These are phyloP conservation scores for Daldinia decipiens DNA, from an alignment of 495 filamentous ascomycete species.

Conservation along the genomic window DNA sequence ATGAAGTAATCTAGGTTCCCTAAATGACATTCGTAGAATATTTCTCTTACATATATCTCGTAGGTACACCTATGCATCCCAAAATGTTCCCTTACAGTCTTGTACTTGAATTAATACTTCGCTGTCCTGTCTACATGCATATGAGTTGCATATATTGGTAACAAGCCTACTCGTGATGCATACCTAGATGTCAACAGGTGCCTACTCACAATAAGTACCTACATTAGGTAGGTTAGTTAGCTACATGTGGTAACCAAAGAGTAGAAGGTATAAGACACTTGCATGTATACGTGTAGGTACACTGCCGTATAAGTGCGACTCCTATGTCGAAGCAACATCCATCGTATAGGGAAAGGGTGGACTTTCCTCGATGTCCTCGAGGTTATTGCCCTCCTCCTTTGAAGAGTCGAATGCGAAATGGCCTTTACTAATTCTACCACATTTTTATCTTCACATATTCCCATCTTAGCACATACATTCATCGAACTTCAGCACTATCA, in stretches of 20 bases:
- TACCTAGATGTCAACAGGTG: too few relatives aligned
- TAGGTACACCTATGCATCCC: too few relatives aligned
- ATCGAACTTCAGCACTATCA: constrained; percentile 40
- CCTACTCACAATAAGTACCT: too few relatives aligned
- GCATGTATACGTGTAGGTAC: not conserved
- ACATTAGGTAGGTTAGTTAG: too few relatives aligned
- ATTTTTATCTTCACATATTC: constrained; percentile 35
- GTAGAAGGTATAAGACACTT: not conserved
- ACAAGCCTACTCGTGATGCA: too few relatives aligned
- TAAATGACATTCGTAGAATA: not conserved
- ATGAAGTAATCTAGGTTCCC: not conserved
- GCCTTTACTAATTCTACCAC: not conserved
- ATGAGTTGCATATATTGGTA: too few relatives aligned
- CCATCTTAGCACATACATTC: constrained; percentile 37
- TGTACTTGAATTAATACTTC: too few relatives aligned
- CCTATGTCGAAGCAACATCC: not conserved
- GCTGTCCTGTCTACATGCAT: too few relatives aligned
- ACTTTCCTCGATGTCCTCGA: not conserved
- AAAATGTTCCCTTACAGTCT: too few relatives aligned
- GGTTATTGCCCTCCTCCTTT: not conserved
- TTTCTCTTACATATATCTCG: not conserved
- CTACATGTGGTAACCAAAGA: not conserved
- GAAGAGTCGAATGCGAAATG: not conserved
- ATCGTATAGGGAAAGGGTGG: not conserved
- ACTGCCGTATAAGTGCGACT: not conserved